phyloP scores from a whole-genome alignment of 169 alveolate genomes.

The Theileria luwenshuni region DNA sequence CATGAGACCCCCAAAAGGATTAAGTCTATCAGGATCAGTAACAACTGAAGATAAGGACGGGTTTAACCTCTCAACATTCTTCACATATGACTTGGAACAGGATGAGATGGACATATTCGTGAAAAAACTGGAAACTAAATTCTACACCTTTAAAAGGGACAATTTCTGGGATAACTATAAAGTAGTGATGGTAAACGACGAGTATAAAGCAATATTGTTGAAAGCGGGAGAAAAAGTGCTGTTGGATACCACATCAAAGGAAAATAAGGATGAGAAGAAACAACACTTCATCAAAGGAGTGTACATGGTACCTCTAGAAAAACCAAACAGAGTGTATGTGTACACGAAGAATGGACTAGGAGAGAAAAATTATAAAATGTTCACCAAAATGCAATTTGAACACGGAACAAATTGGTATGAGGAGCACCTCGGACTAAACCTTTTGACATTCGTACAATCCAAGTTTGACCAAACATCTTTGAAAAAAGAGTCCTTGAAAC shows the following conservation, averaged over 20 bases:
- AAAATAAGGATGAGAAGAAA: not conserved
- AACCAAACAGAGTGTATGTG: conserved; percentile 10
- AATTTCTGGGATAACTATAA: not conserved
- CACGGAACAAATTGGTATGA: not conserved
- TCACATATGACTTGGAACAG: not conserved
- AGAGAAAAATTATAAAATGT: not conserved
- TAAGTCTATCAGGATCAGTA: not conserved
- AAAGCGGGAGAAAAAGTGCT: not conserved
- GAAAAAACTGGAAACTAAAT: not conserved
- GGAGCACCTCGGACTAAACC: not conserved
- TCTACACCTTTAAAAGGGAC: not conserved
- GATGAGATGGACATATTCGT: conserved; percentile 15
- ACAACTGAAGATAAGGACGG: not conserved
- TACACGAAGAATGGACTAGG: conserved; percentile 9
- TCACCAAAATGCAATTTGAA: not conserved
- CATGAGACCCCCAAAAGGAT: not conserved
- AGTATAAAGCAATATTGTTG: conserved; percentile 6
- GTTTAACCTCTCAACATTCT: not conserved
- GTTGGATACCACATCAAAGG: not conserved
- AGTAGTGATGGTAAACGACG: conserved; percentile 1
- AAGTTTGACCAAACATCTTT: not conserved
- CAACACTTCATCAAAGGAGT: not conserved
- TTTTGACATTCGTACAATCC: not conserved
- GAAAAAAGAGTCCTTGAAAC: not conserved
- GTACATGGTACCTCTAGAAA: not conserved